Base-by-base conservation (phyloP, 495 filamentous ascomycete species). In the Saxophila tyrrhenica region DNA sequence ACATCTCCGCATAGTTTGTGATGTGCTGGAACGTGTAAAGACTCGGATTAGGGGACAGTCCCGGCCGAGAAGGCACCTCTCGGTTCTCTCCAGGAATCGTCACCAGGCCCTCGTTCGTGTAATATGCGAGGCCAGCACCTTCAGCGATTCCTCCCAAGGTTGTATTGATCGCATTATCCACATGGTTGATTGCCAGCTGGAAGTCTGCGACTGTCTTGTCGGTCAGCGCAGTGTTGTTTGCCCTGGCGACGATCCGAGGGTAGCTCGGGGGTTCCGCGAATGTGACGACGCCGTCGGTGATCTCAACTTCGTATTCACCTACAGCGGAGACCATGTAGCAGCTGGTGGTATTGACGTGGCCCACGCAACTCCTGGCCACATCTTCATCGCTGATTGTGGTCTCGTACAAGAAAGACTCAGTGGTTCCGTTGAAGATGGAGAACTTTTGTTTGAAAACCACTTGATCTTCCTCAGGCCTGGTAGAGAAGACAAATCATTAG, bases 231-330 rank as follows among this genome's bases (percentile, higher is more conserved):
- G 51, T 53, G 51, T 53, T 53, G 17, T 53, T 53, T 15, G 51
- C 51, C 22, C 25, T 23, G 1, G 41, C 39, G 1, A 53, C 41
- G 16, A 53, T 53, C 24, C 39, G 43, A 16, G 51, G 51, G 21
- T 53, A 44, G 39, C 51, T 53, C 22, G 51, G 51, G 21, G 51
- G 39, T 39, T 53, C 51, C 9, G 39, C 39, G 51, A 53, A 53
- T 43, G 51, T 45, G 25, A 56, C 51, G 43, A 47, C 44, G 38
- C 43, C 48, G 39, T 56, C 49, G 1, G 38, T 42, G 25, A 56
- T 29, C 13, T 38, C 25, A 29, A 56, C 38, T n/a, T 56, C 46
- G 39, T 56, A 56, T 32, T 56, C 38, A 20, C 23, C 46, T 25
- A 56, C 43, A 22, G 46, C 54, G 21, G 46, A 47, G 15, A 25